Base-by-base conservation (phyloP, 1,139 yeast species). In the Yamadazyma membranifaciens region DNA sequence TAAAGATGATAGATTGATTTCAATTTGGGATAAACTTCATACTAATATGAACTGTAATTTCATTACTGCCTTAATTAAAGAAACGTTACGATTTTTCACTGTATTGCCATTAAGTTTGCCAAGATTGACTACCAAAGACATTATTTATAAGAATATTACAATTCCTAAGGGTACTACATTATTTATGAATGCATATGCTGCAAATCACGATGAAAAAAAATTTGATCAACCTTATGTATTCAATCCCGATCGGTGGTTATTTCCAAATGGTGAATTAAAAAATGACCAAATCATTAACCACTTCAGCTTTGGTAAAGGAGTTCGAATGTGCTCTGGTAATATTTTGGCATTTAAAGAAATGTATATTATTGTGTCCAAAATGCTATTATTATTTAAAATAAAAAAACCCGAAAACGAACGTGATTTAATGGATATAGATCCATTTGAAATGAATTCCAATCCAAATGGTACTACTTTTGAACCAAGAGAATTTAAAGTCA, bases 41-140 rank as follows among this genome's bases (percentile, higher is more conserved):
- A 35, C 48, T 9, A 61, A 60, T 15, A 60, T 59, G 44, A 53
- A 59, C 3, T 70, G 82, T 43, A 69, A 69, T 14, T 82, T 75
- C 45, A 59, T 83, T 1, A 54, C 60, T 12, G 92, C 91, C 0
- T 50, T 84, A 11, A 63, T 85, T 7, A 70, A 79, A 40, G 94
- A 85, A 54, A 76, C 85, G 0, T 60, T 84, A 37, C 61, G 94
- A 16, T 70, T 61, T 48, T 81, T 80, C 46, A 75, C 87, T 0
- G 88, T 83, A 1, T 65, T 83, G 44, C 92, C 92, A 0, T 63
- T 84, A 46, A 68, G 83, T 16, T 63, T 85, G 27, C 91, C 94
- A 0, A 62, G 92, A 42, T 64, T 66, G 22, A 76, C 85, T 1
- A 75, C 86, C 4, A 71, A 66, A 37, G 68, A 66, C 15, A 71